A percentile compares a stretch with the other conserved stretches of the same genome.
phyloP scores from a whole-genome alignment of 2,329 filamentous ascomycete species.

The Trichoderma sp. region DNA sequence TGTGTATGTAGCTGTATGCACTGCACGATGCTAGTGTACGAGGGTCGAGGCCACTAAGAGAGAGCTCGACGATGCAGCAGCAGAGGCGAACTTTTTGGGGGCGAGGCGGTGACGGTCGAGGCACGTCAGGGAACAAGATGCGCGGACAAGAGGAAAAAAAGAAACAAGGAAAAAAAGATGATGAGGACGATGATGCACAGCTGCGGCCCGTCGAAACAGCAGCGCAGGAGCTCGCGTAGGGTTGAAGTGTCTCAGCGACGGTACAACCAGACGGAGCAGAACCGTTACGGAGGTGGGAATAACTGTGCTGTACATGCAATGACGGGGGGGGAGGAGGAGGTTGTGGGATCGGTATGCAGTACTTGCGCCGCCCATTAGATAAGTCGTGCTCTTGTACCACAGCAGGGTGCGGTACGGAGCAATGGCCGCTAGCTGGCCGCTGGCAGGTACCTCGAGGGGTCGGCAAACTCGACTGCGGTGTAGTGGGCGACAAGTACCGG shows the following conservation, averaged over 20 bases:
- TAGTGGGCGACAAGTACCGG: background rate
- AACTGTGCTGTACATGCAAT: background rate
- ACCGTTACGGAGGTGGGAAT: constrained; percentile 14
- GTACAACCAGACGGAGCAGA: constrained; percentile 10
- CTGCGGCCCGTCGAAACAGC: background rate
- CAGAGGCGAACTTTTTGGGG: background rate
- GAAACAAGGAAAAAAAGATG: background rate
- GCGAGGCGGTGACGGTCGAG: background rate
- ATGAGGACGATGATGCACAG: constrained; percentile 6
- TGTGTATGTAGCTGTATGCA: background rate
- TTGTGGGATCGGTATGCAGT: constrained; percentile 8
- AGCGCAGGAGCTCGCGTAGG: background rate
- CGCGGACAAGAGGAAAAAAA: background rate
- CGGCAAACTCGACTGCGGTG: background rate
- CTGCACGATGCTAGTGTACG: background rate
- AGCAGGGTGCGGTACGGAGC: background rate
- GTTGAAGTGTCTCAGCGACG: constrained; percentile 3
- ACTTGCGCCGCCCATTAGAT: background rate
- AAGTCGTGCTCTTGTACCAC: background rate
- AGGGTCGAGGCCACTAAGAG: background rate
- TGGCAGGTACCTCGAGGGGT: background rate
- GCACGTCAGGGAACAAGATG: background rate
- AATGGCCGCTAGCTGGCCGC: background rate
- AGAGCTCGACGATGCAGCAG: constrained; percentile 5
- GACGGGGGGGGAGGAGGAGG: constrained; percentile 2